phyloP scores from a whole-genome alignment of 345 rosid species.

The Brassica cretica region DNA sequence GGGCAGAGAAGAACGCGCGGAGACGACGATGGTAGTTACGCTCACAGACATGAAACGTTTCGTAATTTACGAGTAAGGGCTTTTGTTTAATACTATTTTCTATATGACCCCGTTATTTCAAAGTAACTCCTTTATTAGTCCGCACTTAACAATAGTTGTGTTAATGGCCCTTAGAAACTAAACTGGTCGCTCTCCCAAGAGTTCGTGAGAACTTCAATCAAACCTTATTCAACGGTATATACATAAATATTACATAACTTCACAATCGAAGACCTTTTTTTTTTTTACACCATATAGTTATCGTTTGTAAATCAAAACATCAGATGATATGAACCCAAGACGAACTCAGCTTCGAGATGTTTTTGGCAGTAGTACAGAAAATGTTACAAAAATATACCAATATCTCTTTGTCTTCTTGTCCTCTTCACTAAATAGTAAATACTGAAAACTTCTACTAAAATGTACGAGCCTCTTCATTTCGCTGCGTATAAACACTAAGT shows the following conservation, averaged over 20 bases:
- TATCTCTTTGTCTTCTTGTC: neutral
- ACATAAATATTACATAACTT: neutral
- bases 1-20: constrained; percentile 41
- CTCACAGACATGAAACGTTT: constrained; percentile 8
- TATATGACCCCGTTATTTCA: neutral
- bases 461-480: neutral
- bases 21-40: constrained; percentile 37
- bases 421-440: neutral
- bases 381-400: neutral
- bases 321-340: neutral
- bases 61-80: neutral
- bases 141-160: neutral
- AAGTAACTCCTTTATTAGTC: neutral
- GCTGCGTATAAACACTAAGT: neutral
- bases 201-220: constrained; percentile 2
- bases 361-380: neutral
- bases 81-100: neutral
- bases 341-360: neutral
- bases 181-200: neutral
- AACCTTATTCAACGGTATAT: neutral
- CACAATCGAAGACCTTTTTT: neutral
- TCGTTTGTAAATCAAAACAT: constrained; percentile 13
- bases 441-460: neutral
- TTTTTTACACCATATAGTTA: neutral
- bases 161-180: neutral